phyloP scores from a whole-genome alignment of 1,284 basidiomycete genomes.

The Ceratobasidium papillatum region DNA sequence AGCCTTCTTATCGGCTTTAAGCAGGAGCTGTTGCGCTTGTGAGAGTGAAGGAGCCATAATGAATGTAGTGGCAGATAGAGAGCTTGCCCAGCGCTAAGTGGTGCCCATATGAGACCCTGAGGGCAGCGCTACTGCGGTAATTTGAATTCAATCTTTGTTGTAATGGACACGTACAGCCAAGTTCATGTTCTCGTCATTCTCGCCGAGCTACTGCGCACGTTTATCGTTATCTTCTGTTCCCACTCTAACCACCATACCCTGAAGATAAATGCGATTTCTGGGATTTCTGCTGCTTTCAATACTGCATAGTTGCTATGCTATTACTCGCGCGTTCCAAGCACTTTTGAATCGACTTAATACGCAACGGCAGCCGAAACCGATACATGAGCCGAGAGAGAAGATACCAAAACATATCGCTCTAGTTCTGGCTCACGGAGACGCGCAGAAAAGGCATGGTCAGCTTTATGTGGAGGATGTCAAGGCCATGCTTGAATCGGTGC shows the following conservation, averaged over 20 bases:
- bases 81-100: background rate
- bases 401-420: constrained; percentile 33
- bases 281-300: constrained; percentile 33
- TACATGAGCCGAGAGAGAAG: constrained; percentile 31
- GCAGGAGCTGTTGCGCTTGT: constrained; percentile 72
- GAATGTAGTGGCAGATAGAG: constrained; percentile 7
- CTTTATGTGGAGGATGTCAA: constrained; percentile 28
- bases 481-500: constrained; percentile 40
- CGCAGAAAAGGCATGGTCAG: constrained; percentile 38
- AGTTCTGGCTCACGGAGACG: constrained; percentile 35
- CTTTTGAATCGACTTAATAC: constrained; percentile 14
- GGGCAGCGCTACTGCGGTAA: background rate
- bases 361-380: constrained; percentile 9
- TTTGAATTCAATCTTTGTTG: background rate
- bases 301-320: constrained; percentile 34
- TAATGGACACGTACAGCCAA: constrained; percentile 33
- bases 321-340: constrained; percentile 39
- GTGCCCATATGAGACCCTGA: constrained; percentile 37
- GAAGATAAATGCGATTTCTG: constrained; percentile 1
- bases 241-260: background rate
- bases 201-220: constrained; percentile 15
- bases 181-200: constrained; percentile 28
- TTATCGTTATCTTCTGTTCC: background rate
- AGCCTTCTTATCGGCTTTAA: constrained; percentile 93
- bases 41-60: constrained; percentile 61